A percentile compares a stretch with the other conserved stretches of the same genome.
Conservation (phyloP, 2,329 filamentous ascomycete genomes). For the Penicillium polonicum region DNA sequence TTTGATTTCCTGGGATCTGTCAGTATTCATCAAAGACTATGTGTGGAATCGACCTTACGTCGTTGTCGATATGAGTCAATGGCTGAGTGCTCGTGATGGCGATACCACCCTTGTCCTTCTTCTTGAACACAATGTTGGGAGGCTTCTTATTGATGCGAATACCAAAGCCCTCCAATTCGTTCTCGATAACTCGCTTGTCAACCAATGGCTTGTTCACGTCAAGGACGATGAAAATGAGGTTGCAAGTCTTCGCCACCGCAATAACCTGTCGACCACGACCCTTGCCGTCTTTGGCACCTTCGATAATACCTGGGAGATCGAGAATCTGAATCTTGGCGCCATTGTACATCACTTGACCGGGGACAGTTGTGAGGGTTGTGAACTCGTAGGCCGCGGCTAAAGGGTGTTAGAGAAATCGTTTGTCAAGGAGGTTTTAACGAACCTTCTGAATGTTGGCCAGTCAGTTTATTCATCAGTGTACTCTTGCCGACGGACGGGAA, state of each 20-base stretch:
- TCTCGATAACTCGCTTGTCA: slow-evolving; percentile 93
- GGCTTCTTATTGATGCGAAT: slow-evolving; percentile 97
- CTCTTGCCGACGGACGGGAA: slow-evolving; percentile 98
- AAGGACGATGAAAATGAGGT: slow-evolving; percentile 96
- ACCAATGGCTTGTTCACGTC: slow-evolving; percentile 98
- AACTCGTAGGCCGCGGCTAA: slow-evolving; percentile 92
- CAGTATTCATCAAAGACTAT: slow-evolving; percentile 7
- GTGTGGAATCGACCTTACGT: slow-evolving; percentile 46
- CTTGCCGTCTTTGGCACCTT: slow-evolving; percentile 96
- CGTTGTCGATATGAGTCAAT: slow-evolving; percentile 85
- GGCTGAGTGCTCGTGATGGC: slow-evolving; percentile 94
- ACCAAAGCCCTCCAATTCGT: slow-evolving; percentile 92
- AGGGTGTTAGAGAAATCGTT: slow-evolving; percentile 18
- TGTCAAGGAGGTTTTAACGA: slow-evolving; percentile 12
- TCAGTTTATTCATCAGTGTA: slow-evolving; percentile 92
- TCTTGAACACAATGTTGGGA: slow-evolving; percentile 98
- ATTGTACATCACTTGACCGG: slow-evolving; percentile 93
- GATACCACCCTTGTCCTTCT: slow-evolving; percentile 98
- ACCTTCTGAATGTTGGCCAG: slow-evolving; percentile 91
- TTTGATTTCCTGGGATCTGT: slow-evolving; percentile 70
- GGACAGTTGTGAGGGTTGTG: slow-evolving; percentile 95
- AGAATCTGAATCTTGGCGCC: slow-evolving; percentile 98
- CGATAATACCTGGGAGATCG: slow-evolving; percentile 96
- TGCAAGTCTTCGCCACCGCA: slow-evolving; percentile 96
- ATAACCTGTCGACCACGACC: slow-evolving; percentile 98